Evolutionary conservation across 495 filamentous ascomycete genomes (phyloP).

Genomic region (Aspergillus conjunctus): DNA sequence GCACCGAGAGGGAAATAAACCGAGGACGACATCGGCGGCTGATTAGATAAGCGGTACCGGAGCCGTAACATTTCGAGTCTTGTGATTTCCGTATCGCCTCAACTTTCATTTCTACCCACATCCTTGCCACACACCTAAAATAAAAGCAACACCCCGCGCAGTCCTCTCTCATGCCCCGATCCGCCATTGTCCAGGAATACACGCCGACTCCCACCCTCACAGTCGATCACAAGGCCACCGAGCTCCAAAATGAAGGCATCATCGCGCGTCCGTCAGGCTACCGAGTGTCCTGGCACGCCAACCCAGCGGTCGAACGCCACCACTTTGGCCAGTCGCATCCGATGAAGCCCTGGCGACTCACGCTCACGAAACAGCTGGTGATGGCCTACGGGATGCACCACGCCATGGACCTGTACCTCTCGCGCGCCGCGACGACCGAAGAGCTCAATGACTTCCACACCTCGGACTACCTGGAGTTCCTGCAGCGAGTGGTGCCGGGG

Average conservation of each 20-base stretch:
- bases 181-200: constrained; percentile 72
- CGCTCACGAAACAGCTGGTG: constrained; percentile 90
- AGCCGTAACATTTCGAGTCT: neutral
- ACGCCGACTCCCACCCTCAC: constrained; percentile 58
- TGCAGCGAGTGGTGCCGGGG: constrained; percentile 51
- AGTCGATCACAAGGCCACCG: constrained; percentile 64
- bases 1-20: neutral
- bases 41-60: constrained; percentile 13
- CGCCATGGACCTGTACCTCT: constrained; percentile 89
- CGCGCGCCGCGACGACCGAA: constrained; percentile 79
- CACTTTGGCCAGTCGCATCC: constrained; percentile 95
- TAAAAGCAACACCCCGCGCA: constrained; percentile 10
- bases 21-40: constrained; percentile 18
- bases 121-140: neutral
- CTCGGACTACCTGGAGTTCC: constrained; percentile 85
- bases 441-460: constrained; percentile 88
- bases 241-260: constrained; percentile 68
- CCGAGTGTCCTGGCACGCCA: constrained; percentile 96
- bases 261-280: constrained; percentile 76
- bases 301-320: constrained; percentile 91
- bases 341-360: constrained; percentile 98
- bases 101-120: constrained; percentile 1
- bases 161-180: constrained; percentile 42
- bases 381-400: constrained; percentile 92
- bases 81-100: constrained; percentile 18